Conservation (phyloP, 2,329 filamentous ascomycete species). For the Trichoderma sp. region DNA sequence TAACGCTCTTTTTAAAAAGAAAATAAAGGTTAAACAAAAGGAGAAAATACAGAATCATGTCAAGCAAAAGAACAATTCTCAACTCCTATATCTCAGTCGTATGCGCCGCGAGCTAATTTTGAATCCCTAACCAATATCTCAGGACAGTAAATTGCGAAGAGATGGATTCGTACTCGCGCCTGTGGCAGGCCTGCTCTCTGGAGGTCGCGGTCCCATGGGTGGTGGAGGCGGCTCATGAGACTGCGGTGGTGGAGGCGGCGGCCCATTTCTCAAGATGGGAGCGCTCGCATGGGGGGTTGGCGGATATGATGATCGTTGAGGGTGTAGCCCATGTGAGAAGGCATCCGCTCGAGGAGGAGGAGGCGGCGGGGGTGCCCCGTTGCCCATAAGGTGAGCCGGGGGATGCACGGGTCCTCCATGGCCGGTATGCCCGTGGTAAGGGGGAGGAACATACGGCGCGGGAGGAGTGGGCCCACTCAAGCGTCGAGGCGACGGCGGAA, state of each 20-base stretch:
- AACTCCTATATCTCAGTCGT: not conserved
- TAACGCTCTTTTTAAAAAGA: not conserved
- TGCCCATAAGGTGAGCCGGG: constrained; percentile 33
- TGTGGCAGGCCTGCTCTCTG: constrained; percentile 48
- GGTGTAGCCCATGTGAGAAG: constrained; percentile 42
- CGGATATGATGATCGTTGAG: constrained; percentile 40
- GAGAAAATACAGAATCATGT: not conserved
- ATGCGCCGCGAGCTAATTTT: not conserved
- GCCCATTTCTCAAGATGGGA: constrained; percentile 42
- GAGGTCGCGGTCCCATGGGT: constrained; percentile 30
- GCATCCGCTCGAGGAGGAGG: constrained; percentile 30
- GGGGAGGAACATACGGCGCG: constrained; percentile 40
- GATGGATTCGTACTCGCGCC: constrained; percentile 78
- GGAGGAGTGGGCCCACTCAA: constrained; percentile 42
- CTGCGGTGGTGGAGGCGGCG: constrained; percentile 19
- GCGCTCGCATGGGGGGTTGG: constrained; percentile 46
- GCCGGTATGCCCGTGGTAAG: constrained; percentile 32
- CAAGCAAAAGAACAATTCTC: not conserved
- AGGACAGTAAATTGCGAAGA: constrained; percentile 69
- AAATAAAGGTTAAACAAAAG: not conserved
- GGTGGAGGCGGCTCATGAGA: constrained; percentile 27
- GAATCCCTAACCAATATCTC: constrained; percentile 23
- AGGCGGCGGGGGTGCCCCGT: constrained; percentile 30
- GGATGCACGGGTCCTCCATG: constrained; percentile 23
- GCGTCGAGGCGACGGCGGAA: constrained; percentile 49